These are phyloP conservation scores for Trametes maxima DNA, from an alignment of 768 basidiomycete genomes.

Conservation along the genomic window DNA sequence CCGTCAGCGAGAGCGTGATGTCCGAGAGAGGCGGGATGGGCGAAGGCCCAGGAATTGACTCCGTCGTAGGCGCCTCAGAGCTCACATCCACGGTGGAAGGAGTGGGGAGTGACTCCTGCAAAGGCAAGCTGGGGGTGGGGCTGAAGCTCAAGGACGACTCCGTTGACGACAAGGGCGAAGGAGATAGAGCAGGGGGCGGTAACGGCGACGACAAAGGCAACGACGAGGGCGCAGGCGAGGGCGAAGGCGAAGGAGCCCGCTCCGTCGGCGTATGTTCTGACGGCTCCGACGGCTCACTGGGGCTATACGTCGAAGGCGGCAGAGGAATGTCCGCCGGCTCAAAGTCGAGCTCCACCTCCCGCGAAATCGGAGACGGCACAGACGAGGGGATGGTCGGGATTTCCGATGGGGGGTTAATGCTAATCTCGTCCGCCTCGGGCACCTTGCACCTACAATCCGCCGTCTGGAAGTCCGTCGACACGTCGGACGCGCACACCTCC, in stretches of 20 bases:
- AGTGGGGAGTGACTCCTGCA: constrained; percentile 23
- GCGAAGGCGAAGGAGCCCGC: constrained; percentile 11
- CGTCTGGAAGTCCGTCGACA: constrained; percentile 48
- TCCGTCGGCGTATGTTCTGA: constrained; percentile 9
- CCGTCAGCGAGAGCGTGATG: constrained; percentile 38
- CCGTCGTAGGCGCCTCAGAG: not conserved
- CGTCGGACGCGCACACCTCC: constrained; percentile 46
- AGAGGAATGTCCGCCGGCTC: constrained; percentile 45
- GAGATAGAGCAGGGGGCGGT: not conserved
- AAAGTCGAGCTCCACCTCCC: constrained; percentile 14
- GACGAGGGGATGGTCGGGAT: constrained; percentile 36
- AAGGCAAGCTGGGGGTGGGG: constrained; percentile 27
- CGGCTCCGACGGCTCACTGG: constrained; percentile 24
- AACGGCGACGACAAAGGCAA: not conserved
- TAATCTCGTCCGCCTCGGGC: constrained; percentile 23
- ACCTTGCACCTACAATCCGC: constrained; percentile 43
- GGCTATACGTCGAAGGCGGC: constrained; percentile 40
- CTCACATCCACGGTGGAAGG: constrained; percentile 14
- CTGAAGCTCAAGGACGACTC: constrained; percentile 31
- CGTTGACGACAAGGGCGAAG: constrained; percentile 21
- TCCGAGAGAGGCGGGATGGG: constrained; percentile 32
- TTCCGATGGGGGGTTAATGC: constrained; percentile 30
- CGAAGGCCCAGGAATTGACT: constrained; percentile 32
- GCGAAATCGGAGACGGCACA: constrained; percentile 8
- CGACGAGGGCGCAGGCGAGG: constrained; percentile 1